A percentile compares a stretch with the other conserved stretches of the same genome.
Evolutionary conservation across 2,329 filamentous ascomycete genomes (phyloP).

Genomic region (Clonostachys rosea): DNA sequence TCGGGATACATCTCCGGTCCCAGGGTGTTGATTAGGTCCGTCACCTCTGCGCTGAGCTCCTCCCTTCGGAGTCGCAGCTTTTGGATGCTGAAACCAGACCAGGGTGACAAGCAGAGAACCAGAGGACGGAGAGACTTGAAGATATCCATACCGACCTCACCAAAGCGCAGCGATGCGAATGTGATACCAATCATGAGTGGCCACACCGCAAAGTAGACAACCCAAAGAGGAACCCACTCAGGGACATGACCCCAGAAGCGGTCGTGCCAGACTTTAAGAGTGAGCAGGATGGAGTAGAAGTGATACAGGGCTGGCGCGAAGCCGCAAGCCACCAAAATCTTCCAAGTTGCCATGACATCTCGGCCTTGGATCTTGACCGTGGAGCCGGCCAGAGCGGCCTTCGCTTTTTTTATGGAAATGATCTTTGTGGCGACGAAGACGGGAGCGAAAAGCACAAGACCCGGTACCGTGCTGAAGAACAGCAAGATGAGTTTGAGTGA

Average conservation of each 20-base stretch:
- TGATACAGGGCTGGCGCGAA: slow-evolving; percentile 80
- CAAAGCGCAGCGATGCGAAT: slow-evolving; percentile 89
- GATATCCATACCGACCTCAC: slow-evolving; percentile 98
- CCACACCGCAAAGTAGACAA: slow-evolving; percentile 69
- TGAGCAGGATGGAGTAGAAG: slow-evolving; percentile 71
- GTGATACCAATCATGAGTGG: slow-evolving; percentile 83
- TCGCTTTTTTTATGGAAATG: slow-evolving; percentile 78
- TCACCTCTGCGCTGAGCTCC: slow-evolving; percentile 76
- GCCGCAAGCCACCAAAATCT: slow-evolving; percentile 81
- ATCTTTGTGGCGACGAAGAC: slow-evolving; percentile 81
- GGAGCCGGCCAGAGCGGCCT: slow-evolving; percentile 77
- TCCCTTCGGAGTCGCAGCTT: slow-evolving; percentile 70
- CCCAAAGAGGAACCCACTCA: slow-evolving; percentile 73
- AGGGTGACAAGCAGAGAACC: slow-evolving; percentile 77
- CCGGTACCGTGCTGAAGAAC: slow-evolving; percentile 77
- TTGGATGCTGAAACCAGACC: slow-evolving; percentile 77
- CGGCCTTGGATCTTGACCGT: slow-evolving; percentile 84
- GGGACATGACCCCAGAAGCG: slow-evolving; percentile 80
- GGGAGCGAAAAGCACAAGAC: slow-evolving; percentile 80
- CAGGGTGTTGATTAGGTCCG: slow-evolving; percentile 88
- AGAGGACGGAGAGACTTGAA: slow-evolving; percentile 90
- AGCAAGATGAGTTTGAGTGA: slow-evolving; percentile 73
- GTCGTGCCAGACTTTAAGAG: slow-evolving; percentile 75
- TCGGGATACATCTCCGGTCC: slow-evolving; percentile 97
- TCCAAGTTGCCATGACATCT: slow-evolving; percentile 93